Conservation (phyloP, 257 asterid genomes). For the Henckelia pumila region DNA sequence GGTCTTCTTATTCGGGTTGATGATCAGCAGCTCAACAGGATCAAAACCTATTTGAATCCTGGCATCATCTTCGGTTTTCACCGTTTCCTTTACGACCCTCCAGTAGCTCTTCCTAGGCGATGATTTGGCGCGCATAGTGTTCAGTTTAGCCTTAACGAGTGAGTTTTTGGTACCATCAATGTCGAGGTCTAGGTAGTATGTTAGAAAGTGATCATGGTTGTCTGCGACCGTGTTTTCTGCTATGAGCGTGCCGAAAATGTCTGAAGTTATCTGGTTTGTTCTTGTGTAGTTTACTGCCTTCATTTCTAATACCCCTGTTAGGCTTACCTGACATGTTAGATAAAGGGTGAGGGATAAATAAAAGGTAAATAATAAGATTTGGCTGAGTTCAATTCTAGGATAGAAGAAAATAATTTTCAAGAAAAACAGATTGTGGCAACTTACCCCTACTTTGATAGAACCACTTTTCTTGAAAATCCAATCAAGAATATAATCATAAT, state of each 20-base stretch:
- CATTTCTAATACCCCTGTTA: conserved; percentile 55
- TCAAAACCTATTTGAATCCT: conserved; percentile 34
- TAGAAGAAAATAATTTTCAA: too few species aligned
- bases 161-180: conserved; percentile 57
- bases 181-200: conserved; percentile 68
- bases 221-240: conserved; percentile 51
- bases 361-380: too few species aligned
- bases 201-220: conserved; percentile 68
- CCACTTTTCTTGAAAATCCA: conserved; percentile 89
- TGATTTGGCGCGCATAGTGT: conserved; percentile 1
- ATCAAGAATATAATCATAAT: conserved; percentile 68
- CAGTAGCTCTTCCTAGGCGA: conserved; percentile 73
- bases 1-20: conserved; percentile 59
- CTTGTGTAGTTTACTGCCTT: conserved; percentile 44
- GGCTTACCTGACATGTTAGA: conserved; percentile 38
- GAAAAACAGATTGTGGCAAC: background rate
- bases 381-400: too few species aligned
- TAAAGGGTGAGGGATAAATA: background rate
- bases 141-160: conserved; percentile 42
- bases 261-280: conserved; percentile 22
- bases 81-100: conserved; percentile 48
- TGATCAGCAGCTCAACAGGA: conserved; percentile 46
- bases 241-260: conserved; percentile 48
- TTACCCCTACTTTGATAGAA: conserved; percentile 60
- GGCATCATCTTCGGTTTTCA: conserved; percentile 44